These are phyloP conservation scores for Aspergillaceae sp. DNA, from an alignment of 2,329 filamentous ascomycete species.

Conservation along the genomic window DNA sequence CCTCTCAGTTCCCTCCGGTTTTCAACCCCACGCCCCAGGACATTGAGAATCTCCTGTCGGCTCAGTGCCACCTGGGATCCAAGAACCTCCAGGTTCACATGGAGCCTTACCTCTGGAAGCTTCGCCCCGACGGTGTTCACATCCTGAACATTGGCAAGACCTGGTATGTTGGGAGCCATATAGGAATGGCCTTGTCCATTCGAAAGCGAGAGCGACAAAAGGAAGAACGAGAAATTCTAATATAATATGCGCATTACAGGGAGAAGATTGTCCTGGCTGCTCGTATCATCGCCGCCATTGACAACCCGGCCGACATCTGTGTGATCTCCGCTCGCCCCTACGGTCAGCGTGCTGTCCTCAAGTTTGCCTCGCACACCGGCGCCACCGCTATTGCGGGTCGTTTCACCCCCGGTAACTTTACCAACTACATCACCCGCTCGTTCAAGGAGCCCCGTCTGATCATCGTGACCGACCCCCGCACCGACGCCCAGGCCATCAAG, in stretches of 20 bases:
- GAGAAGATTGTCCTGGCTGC: conserved; percentile 99
- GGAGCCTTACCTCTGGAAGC: conserved; percentile 99
- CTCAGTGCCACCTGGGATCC: conserved; percentile 91
- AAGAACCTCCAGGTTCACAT: conserved; percentile 99
- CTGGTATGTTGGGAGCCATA: conserved; percentile 56
- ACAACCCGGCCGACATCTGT: conserved; percentile 99
- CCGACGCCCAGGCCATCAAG: conserved; percentile 99
- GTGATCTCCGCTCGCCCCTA: conserved; percentile 99
- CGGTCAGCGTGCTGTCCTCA: conserved; percentile 98
- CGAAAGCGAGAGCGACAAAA: background rate
- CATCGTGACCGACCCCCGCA: conserved; percentile 98
- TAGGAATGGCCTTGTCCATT: background rate
- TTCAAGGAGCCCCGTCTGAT: conserved; percentile 99
- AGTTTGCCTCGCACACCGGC: conserved; percentile 98
- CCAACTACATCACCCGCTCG: conserved; percentile 99
- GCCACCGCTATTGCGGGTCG: conserved; percentile 96
- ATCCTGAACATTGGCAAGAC: conserved; percentile 99
- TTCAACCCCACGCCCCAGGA: conserved; percentile 98
- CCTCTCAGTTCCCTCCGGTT: conserved; percentile 82
- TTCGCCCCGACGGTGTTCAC: conserved; percentile 95
- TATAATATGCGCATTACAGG: conserved; percentile 46
- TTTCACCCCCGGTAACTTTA: conserved; percentile 99
- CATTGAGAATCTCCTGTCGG: conserved; percentile 98
- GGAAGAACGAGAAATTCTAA: background rate
- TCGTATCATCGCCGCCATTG: conserved; percentile 96